Conservation (phyloP, 768 basidiomycete species). For the Pleurotus pulmonarius region DNA sequence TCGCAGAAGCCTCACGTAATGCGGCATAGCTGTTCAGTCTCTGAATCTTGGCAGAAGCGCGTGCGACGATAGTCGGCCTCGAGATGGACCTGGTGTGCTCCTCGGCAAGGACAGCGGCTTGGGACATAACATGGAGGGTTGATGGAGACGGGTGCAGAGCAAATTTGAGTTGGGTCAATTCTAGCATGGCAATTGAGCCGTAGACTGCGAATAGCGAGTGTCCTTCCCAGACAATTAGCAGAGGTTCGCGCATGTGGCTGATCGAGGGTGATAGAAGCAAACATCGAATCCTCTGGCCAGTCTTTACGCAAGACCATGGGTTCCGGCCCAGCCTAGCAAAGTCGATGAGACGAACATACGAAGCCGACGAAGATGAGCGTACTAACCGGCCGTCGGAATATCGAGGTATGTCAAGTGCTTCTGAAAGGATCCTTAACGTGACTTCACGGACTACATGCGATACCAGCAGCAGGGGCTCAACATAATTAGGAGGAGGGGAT, state of each 20-base stretch:
- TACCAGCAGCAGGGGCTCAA: background rate
- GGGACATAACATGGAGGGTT: background rate
- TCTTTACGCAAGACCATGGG: background rate
- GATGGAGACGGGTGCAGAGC: background rate
- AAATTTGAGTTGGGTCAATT: background rate
- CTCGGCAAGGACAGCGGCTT: background rate
- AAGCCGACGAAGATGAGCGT: background rate
- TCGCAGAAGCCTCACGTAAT: background rate
- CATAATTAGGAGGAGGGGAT: background rate
- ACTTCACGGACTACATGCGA: background rate
- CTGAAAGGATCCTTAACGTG: background rate
- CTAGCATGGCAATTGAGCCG: background rate
- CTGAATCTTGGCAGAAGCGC: background rate
- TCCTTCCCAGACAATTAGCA: background rate
- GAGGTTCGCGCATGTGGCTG: background rate
- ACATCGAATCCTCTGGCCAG: background rate
- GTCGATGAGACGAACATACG: background rate
- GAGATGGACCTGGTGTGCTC: background rate
- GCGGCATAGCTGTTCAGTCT: background rate
- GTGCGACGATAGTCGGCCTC: background rate
- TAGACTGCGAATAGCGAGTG: background rate
- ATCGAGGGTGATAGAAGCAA: background rate
- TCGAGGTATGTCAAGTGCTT: background rate
- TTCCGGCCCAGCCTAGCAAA: background rate
- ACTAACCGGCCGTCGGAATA: background rate